Evolutionary conservation across 371 early-diverging fungal genomes (phyloP).

Genomic region (Rhizomucor miehei): DNA sequence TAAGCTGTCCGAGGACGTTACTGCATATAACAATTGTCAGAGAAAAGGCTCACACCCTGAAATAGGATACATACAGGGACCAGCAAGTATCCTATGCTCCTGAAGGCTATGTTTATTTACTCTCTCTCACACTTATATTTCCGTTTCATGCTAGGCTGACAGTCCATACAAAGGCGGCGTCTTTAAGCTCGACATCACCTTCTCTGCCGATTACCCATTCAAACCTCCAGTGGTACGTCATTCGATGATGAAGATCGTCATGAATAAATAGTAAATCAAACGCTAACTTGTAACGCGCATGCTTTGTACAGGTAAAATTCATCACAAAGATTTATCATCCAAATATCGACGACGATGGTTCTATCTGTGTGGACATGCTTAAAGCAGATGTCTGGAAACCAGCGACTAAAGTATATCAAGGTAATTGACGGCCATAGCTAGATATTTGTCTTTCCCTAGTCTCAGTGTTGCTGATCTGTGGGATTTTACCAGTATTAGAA

Average conservation of each 20-base stretch:
- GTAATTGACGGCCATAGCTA: conserved; percentile 17
- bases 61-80: conserved; percentile 31
- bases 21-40: not conserved
- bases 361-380: conserved; percentile 75
- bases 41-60: not conserved
- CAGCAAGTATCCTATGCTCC: conserved; percentile 24
- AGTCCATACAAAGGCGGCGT: conserved; percentile 84
- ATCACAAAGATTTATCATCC: conserved; percentile 90
- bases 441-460: conserved; percentile 14
- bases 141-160: conserved; percentile 25
- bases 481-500: conserved; percentile 53
- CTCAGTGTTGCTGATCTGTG: not conserved
- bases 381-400: conserved; percentile 94
- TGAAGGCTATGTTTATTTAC: not conserved
- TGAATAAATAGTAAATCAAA: too few species aligned
- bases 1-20: not conserved
- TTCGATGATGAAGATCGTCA: not conserved
- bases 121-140: too few species aligned
- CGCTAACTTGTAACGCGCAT: not conserved
- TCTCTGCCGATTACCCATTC: conserved; percentile 89
- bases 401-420: conserved; percentile 71
- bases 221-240: conserved; percentile 81
- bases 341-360: conserved; percentile 87
- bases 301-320: conserved; percentile 66
- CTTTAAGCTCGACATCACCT: conserved; percentile 79